phyloP scores from a whole-genome alignment of 169 alveolate species.

The Cryptosporidium ryanae region DNA sequence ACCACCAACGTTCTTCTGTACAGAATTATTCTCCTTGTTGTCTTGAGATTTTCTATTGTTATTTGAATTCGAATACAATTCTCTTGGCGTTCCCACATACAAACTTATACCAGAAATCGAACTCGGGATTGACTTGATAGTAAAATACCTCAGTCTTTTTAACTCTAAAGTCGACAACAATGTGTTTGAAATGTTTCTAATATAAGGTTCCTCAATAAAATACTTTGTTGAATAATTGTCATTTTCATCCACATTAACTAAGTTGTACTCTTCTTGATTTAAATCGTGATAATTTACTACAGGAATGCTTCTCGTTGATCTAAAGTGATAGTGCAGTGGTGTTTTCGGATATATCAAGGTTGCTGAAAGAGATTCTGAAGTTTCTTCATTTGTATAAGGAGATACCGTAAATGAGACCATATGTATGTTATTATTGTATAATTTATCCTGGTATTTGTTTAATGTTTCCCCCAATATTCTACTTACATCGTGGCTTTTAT shows the following conservation, averaged over 20 bases:
- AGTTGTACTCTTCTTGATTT: slow-evolving; percentile 4
- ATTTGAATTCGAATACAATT: not conserved
- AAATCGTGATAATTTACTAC: not conserved
- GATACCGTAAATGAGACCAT: slow-evolving; percentile 45
- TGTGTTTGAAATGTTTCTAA: slow-evolving; percentile 50
- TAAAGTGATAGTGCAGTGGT: slow-evolving; percentile 46
- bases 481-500: not conserved
- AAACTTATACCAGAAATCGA: slow-evolving; percentile 52
- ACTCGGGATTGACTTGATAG: slow-evolving; percentile 33
- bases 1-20: not conserved
- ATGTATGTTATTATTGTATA: slow-evolving; percentile 31
- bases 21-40: slow-evolving; percentile 28
- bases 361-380: slow-evolving; percentile 50
- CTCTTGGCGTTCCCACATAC: slow-evolving; percentile 50
- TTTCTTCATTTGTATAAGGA: slow-evolving; percentile 23
- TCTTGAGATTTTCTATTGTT: slow-evolving; percentile 16
- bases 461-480: not conserved
- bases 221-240: not conserved
- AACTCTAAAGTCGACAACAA: slow-evolving; percentile 47
- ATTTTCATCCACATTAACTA: not conserved
- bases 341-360: slow-evolving; percentile 47
- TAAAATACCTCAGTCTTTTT: slow-evolving; percentile 49
- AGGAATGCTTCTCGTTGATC: slow-evolving; percentile 38
- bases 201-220: slow-evolving; percentile 38
- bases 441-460: slow-evolving; percentile 18